These are phyloP conservation scores for Sordariomycetes sp. DNA, from an alignment of 2,329 filamentous ascomycete species.

Conservation along the genomic window DNA sequence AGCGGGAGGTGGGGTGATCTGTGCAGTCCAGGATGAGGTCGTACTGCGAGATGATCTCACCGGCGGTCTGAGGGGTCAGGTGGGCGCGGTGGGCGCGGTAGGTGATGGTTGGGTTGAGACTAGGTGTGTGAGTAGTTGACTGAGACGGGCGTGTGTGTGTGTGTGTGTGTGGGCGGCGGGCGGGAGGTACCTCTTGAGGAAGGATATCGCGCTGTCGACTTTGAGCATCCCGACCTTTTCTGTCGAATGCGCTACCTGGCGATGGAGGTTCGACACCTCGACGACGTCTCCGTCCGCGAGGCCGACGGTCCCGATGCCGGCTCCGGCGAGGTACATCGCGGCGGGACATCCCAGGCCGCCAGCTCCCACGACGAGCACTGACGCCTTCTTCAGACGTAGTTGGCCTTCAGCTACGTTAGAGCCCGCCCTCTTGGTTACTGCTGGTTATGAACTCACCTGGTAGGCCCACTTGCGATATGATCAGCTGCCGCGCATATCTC, in stretches of 20 bases:
- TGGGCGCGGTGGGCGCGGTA: slow-evolving; percentile 51
- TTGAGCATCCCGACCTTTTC: slow-evolving; percentile 61
- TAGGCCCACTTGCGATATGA: slow-evolving; percentile 70
- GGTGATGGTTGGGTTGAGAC: slow-evolving; percentile 58
- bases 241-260: slow-evolving; percentile 73
- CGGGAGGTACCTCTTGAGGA: slow-evolving; percentile 33
- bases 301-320: slow-evolving; percentile 73
- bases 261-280: slow-evolving; percentile 81
- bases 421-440: too few species aligned
- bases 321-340: slow-evolving; percentile 81
- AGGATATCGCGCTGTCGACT: slow-evolving; percentile 60
- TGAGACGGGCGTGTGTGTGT: not conserved
- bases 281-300: slow-evolving; percentile 81
- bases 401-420: slow-evolving; percentile 43
- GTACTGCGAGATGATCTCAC: slow-evolving; percentile 53
- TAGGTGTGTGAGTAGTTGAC: slow-evolving; percentile 15
- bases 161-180: not conserved
- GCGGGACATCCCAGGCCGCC: slow-evolving; percentile 89
- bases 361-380: slow-evolving; percentile 70
- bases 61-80: slow-evolving; percentile 56
- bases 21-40: slow-evolving; percentile 90
- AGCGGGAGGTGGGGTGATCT: slow-evolving; percentile 82
- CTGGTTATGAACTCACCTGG: slow-evolving; percentile 36
- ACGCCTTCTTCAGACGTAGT: slow-evolving; percentile 53
- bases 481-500: slow-evolving; percentile 82